Conservation (phyloP, 257 asterid genomes). For the Plantago elongata region DNA sequence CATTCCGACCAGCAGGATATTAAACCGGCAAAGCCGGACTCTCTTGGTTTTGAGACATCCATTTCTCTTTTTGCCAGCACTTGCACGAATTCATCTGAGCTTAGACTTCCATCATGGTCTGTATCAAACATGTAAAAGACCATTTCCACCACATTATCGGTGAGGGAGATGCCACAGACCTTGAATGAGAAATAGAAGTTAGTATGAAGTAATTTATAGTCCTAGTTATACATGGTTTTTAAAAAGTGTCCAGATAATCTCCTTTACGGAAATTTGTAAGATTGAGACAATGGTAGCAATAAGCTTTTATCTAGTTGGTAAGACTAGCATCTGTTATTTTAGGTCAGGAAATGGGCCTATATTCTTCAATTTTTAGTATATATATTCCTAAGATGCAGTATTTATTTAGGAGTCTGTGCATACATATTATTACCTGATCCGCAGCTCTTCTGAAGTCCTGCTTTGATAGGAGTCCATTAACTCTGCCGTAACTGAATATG, state of each 20-base stretch:
- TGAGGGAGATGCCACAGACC: conserved; percentile 81
- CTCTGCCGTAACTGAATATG: conserved; percentile 76
- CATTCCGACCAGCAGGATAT: conserved; percentile 59
- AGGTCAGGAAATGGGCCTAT: too few species aligned
- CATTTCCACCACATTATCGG: conserved; percentile 59
- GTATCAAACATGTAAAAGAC: conserved; percentile 67
- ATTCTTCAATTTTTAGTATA: too few species aligned
- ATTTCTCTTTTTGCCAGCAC: conserved; percentile 60
- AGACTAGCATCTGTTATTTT: too few species aligned
- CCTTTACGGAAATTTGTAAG: too few species aligned
- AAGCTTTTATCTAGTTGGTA: too few species aligned
- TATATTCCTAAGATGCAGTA: too few species aligned
- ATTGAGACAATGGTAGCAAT: too few species aligned
- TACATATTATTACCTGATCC: conserved; percentile 36
- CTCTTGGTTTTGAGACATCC: conserved; percentile 37
- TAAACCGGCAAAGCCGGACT: conserved; percentile 43
- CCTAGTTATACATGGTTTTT: too few species aligned
- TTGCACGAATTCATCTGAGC: conserved; percentile 75
- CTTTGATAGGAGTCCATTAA: conserved; percentile 63
- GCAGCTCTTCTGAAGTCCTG: conserved; percentile 78
- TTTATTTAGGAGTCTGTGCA: too few species aligned
- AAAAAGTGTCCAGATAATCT: too few species aligned
- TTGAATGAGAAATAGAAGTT: conserved; percentile 18
- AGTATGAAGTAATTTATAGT: background rate
- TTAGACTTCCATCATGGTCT: conserved; percentile 65